Conservation (phyloP, 345 rosid species). For the Eucalyptus erythrocorys region DNA sequence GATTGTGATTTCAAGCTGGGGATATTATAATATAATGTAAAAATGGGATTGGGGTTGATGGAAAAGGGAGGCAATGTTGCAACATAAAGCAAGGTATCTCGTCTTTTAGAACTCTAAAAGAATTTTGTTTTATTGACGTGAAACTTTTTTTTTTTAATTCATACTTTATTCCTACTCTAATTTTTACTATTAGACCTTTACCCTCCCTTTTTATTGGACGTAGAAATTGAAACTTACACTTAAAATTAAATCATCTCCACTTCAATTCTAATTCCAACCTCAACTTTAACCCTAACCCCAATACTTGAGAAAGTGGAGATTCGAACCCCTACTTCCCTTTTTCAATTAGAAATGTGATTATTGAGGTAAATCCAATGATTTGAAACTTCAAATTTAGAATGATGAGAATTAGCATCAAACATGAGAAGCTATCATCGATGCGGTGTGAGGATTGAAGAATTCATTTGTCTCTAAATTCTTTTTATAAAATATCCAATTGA, state of each 20-base stretch:
- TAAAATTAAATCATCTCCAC: too few species aligned
- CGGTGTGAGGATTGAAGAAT: rapidly evolving
- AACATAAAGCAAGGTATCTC: neutral
- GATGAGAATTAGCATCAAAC: neutral
- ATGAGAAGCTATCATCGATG: neutral
- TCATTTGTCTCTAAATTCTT: neutral
- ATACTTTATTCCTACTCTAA: too few species aligned
- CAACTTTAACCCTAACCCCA: too few species aligned
- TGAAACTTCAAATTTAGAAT: neutral
- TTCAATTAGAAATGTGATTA: too few species aligned
- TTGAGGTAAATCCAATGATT: too few species aligned
- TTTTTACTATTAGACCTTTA: too few species aligned
- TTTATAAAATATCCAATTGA: neutral
- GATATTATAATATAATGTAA: neutral
- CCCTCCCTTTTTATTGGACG: too few species aligned
- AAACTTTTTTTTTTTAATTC: too few species aligned
- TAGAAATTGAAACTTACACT: too few species aligned
- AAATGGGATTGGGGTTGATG: neutral
- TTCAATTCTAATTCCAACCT: too few species aligned
- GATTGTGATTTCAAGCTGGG: neutral
- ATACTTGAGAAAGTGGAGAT: too few species aligned
- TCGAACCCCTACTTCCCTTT: too few species aligned
- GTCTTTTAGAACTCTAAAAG: rapidly evolving
- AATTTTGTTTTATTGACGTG: rapidly evolving
- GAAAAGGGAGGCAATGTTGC: neutral